These are phyloP conservation scores for Aspergillus persii DNA, from an alignment of 2,329 filamentous ascomycete species.

Conservation along the genomic window DNA sequence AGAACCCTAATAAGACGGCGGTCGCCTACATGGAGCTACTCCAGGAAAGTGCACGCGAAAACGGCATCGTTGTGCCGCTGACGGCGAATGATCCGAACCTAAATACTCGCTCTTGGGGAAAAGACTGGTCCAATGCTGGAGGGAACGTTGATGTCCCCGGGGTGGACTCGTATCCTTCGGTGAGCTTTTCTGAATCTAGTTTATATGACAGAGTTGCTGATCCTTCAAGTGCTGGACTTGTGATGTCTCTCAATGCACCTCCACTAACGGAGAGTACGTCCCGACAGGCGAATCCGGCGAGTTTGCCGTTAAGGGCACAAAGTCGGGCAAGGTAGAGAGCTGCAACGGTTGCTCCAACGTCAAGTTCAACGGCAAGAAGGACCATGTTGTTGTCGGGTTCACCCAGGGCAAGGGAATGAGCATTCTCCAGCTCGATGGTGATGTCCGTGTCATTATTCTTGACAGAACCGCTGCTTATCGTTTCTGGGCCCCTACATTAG, in stretches of 20 bases:
- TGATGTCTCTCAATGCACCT: constrained; percentile 59
- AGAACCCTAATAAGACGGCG: constrained; percentile 50
- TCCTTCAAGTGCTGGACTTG: constrained; percentile 62
- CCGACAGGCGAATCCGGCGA: constrained; percentile 56
- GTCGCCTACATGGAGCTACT: constrained; percentile 46
- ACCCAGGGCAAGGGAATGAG: constrained; percentile 51
- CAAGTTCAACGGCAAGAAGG: constrained; percentile 42
- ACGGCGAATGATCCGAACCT: constrained; percentile 62
- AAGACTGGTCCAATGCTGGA: constrained; percentile 56
- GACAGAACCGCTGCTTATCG: constrained; percentile 55
- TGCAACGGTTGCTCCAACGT: constrained; percentile 44
- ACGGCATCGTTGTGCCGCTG: constrained; percentile 59
- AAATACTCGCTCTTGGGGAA: constrained; percentile 58
- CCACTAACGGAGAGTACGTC: constrained; percentile 59
- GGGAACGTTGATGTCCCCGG: constrained; percentile 41
- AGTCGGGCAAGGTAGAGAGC: constrained; percentile 37
- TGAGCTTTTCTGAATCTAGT: constrained; percentile 37
- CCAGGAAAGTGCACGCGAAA: constrained; percentile 52
- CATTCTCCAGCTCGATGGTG: constrained; percentile 48
- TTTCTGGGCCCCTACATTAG: constrained; percentile 56
- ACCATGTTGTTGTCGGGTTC: constrained; percentile 47
- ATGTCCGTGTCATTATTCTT: constrained; percentile 51
- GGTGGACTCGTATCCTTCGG: constrained; percentile 45
- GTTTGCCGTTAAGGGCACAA: constrained; percentile 48
- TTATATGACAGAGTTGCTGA: constrained; percentile 46